Percentiles rank a stretch among this genome's conserved stretches.
Conservation (phyloP, 352 stramenopile genomes). For the Pythium grandisporangium region DNA sequence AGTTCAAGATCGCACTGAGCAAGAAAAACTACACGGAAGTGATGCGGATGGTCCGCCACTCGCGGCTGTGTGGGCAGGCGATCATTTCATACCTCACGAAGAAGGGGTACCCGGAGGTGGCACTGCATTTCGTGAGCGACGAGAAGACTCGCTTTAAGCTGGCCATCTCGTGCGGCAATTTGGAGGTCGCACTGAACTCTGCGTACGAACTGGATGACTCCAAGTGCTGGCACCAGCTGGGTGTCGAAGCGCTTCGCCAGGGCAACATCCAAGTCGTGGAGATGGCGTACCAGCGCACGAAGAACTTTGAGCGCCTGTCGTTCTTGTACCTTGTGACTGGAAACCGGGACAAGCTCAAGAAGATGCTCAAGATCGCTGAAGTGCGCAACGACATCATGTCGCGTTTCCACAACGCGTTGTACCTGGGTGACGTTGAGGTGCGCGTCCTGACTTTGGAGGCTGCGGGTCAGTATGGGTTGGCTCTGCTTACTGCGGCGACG, state of each 20-base stretch:
- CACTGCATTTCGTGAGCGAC: slow-evolving; percentile 99
- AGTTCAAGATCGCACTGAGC: slow-evolving; percentile 96
- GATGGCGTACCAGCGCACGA: slow-evolving; percentile 99
- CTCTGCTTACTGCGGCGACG: slow-evolving; percentile 94
- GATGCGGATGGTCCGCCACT: slow-evolving; percentile 98
- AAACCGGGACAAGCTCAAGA: slow-evolving; percentile 97
- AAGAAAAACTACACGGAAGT: slow-evolving; percentile 97
- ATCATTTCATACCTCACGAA: slow-evolving; percentile 99
- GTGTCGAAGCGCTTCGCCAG: slow-evolving; percentile 95
- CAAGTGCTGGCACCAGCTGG: slow-evolving; percentile 96
- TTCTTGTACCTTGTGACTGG: slow-evolving; percentile 99
- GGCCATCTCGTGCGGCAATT: slow-evolving; percentile 97
- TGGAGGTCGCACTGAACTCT: slow-evolving; percentile 97
- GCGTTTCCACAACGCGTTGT: slow-evolving; percentile 98
- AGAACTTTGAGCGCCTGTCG: slow-evolving; percentile 98
- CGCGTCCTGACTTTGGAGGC: slow-evolving; percentile 94
- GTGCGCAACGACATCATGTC: slow-evolving; percentile 98
- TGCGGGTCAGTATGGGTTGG: slow-evolving; percentile 93
- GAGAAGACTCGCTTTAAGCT: slow-evolving; percentile 98
- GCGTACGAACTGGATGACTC: slow-evolving; percentile 94
- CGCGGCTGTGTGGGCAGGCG: slow-evolving; percentile 94
- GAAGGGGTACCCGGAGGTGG: slow-evolving; percentile 99
- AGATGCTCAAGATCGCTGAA: slow-evolving; percentile 99
- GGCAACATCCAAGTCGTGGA: slow-evolving; percentile 99
- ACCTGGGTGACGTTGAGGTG: slow-evolving; percentile 95